Evolutionary conservation across 1,284 basidiomycete species (phyloP).

Genomic region (Pascua sp.): DNA sequence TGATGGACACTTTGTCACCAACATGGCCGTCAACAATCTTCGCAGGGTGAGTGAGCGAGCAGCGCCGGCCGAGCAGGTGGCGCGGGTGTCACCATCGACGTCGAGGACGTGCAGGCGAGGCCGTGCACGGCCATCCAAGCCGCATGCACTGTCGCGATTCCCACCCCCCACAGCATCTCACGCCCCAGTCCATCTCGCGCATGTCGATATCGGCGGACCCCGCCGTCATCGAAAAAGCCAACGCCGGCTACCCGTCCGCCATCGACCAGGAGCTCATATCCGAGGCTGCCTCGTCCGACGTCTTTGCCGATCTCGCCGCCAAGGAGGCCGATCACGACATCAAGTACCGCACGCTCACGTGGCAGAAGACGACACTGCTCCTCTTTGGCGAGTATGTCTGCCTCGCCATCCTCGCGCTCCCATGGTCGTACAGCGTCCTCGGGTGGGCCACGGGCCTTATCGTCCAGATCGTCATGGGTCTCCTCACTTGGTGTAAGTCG

Average conservation of each 20-base stretch:
- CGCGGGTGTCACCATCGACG: no score
- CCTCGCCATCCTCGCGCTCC: slow-evolving; percentile 40
- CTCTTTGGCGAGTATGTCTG: slow-evolving; percentile 46
- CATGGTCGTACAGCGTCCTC: slow-evolving; percentile 36
- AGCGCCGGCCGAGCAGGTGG: no score
- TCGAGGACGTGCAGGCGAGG: no score
- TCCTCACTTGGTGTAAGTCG: slow-evolving; percentile 43
- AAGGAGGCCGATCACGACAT: slow-evolving; percentile 33
- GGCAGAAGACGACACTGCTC: slow-evolving; percentile 40
- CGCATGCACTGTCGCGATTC: no score
- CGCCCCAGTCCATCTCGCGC: background rate
- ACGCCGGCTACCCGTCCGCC: no score
- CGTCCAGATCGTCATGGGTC: slow-evolving; percentile 58
- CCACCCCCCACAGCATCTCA: no score
- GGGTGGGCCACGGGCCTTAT: slow-evolving; percentile 50
- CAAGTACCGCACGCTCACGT: slow-evolving; percentile 31
- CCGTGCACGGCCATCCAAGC: no score
- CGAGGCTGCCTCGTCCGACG: background rate
- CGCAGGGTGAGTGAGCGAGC: no score
- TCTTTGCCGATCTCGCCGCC: slow-evolving; percentile 26
- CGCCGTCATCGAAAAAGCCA: no score
- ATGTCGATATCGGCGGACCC: no score
- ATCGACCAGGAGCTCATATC: background rate
- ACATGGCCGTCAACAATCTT: no score
- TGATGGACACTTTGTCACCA: no score